Percentiles rank a stretch among this genome's conserved stretches.
Evolutionary conservation across 768 basidiomycete species (phyloP).

Genomic region (Fistulinella prunicolor): DNA sequence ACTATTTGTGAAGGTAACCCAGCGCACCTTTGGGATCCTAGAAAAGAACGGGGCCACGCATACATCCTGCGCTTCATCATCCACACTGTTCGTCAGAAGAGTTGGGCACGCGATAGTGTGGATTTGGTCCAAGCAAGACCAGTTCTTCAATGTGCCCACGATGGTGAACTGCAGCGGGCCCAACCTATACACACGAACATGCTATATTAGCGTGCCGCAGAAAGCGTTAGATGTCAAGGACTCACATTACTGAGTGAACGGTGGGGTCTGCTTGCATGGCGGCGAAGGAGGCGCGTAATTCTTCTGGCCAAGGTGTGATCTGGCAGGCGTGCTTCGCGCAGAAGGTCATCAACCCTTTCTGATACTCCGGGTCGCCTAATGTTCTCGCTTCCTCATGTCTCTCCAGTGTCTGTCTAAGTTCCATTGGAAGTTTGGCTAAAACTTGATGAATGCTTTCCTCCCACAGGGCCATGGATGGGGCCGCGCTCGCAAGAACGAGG

Average conservation of each 20-base stretch:
- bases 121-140: constrained; percentile 45
- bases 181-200: constrained; percentile 2
- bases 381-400: constrained; percentile 37
- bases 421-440: constrained; percentile 25
- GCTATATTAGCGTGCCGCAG: not conserved
- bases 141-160: constrained; percentile 41
- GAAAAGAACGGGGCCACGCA: constrained; percentile 33
- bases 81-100: constrained; percentile 37
- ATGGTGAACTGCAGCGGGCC: constrained; percentile 37
- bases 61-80: constrained; percentile 39
- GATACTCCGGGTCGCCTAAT: constrained; percentile 32
- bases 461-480: constrained; percentile 32
- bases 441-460: constrained; percentile 23
- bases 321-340: constrained; percentile 35
- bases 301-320: constrained; percentile 34
- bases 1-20: constrained; percentile 32
- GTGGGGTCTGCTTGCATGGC: constrained; percentile 29
- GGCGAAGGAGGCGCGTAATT: constrained; percentile 26
- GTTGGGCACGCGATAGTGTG: constrained; percentile 38
- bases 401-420: constrained; percentile 26
- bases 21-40: constrained; percentile 33
- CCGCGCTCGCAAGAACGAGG: constrained; percentile 33
- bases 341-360: constrained; percentile 28
- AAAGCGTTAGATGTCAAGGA: not conserved
- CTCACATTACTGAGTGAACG: constrained; percentile 35